Evolutionary conservation across 441 rosid species (phyloP), one percentile per base, ranked within the genome.

Genomic region (Pelargonium myrrhifolium): DNA sequence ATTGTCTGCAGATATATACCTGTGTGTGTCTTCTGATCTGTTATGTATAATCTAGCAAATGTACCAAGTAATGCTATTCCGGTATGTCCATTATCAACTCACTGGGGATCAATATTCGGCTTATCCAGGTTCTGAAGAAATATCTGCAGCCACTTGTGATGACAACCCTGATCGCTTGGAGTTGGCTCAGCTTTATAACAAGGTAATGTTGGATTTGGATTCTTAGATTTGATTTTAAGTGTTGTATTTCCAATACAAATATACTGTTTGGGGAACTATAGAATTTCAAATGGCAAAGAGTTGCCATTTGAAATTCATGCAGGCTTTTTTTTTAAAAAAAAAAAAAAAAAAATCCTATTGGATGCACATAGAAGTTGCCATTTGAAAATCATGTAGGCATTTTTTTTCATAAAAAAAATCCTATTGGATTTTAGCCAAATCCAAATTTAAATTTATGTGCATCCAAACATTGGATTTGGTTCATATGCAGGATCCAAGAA

Each of bases 121-220:
- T 64, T 37, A 43, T 80, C 80, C 83, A 95, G 99, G 85, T 43
- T 45, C 85, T 15, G 93, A 84, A 65, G 97, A 95, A 74, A 76
- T 90, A 56, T 66, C 70, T 17, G 73, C 73, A 26, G 83, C 84
- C 73, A 87, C 87, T 65, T 83, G 75, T 75, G 89, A 87, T 75
- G 74, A 80, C 75, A 78, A 92, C 72, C 79, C 85, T 11, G 88
- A 79, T 43, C 85, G 96, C 53, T 47, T 78, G 72, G 83, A 83
- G 65, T 31, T 95, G 80, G 82, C 82, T 35, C 74, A 66, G 58
- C 84, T 75, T 53, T 92, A 80, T 75, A 95, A 95, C 74, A 77
- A 82, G 80, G 99, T 89, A 79, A 75, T 9, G 9, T 37, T 69
- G 40, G 40, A 37, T 62, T 3, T 8, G 22, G 22, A 22, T 11